Evolutionary conservation across 306 rosid genomes (phyloP).

Genomic region (Vicia faba): DNA sequence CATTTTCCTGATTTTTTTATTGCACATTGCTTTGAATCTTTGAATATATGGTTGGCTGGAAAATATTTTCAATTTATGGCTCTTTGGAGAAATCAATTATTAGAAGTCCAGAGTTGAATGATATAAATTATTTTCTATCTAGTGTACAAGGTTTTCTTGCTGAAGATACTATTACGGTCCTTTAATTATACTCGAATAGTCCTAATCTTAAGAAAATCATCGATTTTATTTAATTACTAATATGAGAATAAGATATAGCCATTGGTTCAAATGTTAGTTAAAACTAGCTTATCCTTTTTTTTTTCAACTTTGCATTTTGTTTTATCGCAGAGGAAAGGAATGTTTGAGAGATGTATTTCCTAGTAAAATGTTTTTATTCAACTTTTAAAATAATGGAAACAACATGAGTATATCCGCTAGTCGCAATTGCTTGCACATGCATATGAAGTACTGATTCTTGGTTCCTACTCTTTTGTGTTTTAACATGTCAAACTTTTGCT

Average conservation of each 20-base stretch:
- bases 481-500: conserved; percentile 22
- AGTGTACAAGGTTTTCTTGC: conserved; percentile 2
- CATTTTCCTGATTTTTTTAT: background rate
- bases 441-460: background rate
- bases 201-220: background rate
- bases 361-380: background rate
- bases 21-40: conserved; percentile 15
- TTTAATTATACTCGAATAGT: background rate
- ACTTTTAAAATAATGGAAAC: background rate
- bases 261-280: background rate
- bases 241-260: background rate
- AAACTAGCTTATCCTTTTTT: background rate
- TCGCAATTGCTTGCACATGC: background rate
- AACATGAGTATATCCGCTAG: conserved; percentile 12
- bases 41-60: conserved; percentile 17
- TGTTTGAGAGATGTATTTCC: conserved; percentile 4
- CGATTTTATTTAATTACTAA: conserved; percentile 1
- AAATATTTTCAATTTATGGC: background rate
- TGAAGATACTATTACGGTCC: conserved; percentile 12
- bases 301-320: conserved; percentile 1
- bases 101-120: background rate
- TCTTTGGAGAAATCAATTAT: conserved; percentile 1
- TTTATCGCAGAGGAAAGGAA: conserved; percentile 10
- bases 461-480: conserved; percentile 13
- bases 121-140: background rate